phyloP scores from a whole-genome alignment of 192 early-diverging fungal species.

The Gamsiella multidivaricata region DNA sequence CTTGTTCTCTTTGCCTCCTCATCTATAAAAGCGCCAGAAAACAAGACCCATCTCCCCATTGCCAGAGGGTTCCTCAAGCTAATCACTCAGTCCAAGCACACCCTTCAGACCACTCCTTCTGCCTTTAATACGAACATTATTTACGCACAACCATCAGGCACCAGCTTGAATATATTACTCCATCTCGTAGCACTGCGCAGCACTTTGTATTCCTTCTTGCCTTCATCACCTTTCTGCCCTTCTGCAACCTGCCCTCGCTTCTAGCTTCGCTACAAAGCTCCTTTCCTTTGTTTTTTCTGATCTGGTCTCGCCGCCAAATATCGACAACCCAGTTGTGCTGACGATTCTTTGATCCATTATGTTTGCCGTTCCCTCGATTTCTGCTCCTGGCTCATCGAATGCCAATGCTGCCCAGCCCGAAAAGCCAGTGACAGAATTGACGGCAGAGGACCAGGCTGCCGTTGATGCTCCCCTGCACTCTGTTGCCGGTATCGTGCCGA shows the following conservation, averaged over 20 bases:
- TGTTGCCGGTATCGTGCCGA: conserved; percentile 70
- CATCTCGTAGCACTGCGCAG: conserved; percentile 3
- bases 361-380: conserved; percentile 48
- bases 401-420: conserved; percentile 27
- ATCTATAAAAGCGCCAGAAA: conserved; percentile 17
- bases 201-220: not conserved
- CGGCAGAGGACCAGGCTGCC: conserved; percentile 44
- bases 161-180: not conserved
- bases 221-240: not conserved
- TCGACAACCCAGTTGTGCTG: not conserved
- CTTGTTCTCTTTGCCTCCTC: conserved; percentile 23
- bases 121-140: not conserved
- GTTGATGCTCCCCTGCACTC: conserved; percentile 43
- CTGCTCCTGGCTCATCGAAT: conserved; percentile 36
- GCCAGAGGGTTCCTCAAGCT: conserved; percentile 6
- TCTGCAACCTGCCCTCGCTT: not conserved
- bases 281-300: not conserved
- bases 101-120: not conserved
- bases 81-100: not conserved
- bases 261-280: not conserved
- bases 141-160: not conserved
- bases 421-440: conserved; percentile 30
- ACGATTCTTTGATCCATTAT: conserved; percentile 15
- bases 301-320: not conserved
- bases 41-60: conserved; percentile 7